phyloP scores from a whole-genome alignment of 257 asterid species.

The Solanum medicagineum region DNA sequence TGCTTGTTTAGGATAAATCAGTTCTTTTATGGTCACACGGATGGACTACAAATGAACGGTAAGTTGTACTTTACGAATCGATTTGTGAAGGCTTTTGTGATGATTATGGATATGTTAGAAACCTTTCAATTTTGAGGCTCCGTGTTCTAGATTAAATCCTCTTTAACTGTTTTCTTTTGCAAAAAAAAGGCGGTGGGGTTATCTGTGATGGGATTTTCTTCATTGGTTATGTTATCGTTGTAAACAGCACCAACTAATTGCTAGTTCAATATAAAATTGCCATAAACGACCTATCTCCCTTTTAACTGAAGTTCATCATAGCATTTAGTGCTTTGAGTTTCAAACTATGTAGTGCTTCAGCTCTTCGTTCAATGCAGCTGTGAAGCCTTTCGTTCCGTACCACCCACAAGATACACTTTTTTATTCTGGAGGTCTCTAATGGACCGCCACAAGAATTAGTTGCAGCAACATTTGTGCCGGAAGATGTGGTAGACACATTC shows the following conservation, averaged over 20 bases:
- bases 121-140: not conserved
- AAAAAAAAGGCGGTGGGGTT: not conserved
- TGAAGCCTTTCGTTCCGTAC: not conserved
- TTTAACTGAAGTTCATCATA: not conserved
- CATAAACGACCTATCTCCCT: not conserved
- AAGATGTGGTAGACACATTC: conserved; percentile 45
- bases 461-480: conserved; percentile 46
- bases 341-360: not conserved
- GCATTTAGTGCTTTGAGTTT: not conserved
- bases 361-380: not conserved
- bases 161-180: not conserved
- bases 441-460: conserved; percentile 62
- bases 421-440: conserved; percentile 1
- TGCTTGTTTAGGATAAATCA: conserved; percentile 92
- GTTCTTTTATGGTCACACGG: conserved; percentile 83
- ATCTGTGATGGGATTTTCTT: not conserved
- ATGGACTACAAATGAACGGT: conserved; percentile 92
- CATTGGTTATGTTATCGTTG: not conserved
- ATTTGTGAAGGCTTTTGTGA: not conserved
- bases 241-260: not conserved
- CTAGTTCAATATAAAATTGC: not conserved
- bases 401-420: not conserved
- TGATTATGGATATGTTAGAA: not conserved
- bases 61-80: conserved; percentile 9
- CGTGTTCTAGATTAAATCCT: not conserved